Conservation (phyloP, 495 filamentous ascomycete species). For the Podospora pseudocomata region DNA sequence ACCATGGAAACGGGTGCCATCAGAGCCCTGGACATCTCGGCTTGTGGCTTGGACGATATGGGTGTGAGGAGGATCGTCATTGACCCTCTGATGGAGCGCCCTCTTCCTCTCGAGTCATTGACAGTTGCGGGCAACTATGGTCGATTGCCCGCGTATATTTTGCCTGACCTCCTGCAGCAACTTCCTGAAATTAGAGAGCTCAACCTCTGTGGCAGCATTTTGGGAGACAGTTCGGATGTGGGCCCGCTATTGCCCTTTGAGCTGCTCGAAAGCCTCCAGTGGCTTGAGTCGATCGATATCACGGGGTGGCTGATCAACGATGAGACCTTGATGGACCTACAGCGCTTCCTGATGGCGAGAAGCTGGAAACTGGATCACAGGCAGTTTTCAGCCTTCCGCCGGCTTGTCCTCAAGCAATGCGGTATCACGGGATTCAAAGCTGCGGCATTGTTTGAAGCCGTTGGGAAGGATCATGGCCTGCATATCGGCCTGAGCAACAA, state of each 20-base stretch:
- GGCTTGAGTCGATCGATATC: slow-evolving; percentile 62
- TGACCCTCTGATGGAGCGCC: slow-evolving; percentile 43
- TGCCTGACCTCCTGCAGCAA: slow-evolving; percentile 23
- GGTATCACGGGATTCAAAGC: slow-evolving; percentile 73
- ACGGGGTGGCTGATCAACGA: slow-evolving; percentile 63
- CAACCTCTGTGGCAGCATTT: slow-evolving; percentile 72
- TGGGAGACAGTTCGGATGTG: slow-evolving; percentile 55
- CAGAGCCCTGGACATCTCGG: slow-evolving; percentile 31
- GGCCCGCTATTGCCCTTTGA: slow-evolving; percentile 29
- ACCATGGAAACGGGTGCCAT: slow-evolving; percentile 26
- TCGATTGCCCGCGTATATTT: slow-evolving; percentile 53
- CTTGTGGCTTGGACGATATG: slow-evolving; percentile 30
- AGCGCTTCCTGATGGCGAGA: slow-evolving; percentile 24
- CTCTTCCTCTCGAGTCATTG: slow-evolving; percentile 46
- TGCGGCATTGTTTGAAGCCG: slow-evolving; percentile 72
- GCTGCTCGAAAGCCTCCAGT: slow-evolving; percentile 18
- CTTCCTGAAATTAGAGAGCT: slow-evolving; percentile 46
- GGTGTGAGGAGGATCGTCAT: slow-evolving; percentile 31
- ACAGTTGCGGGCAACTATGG: slow-evolving; percentile 66
- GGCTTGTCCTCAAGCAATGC: slow-evolving; percentile 74
- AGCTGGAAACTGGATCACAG: slow-evolving; percentile 59
- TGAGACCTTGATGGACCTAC: slow-evolving; percentile 56
- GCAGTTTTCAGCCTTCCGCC: slow-evolving; percentile 61
- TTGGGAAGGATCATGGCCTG: slow-evolving; percentile 62
- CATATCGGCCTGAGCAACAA: slow-evolving; percentile 81